Percentiles rank a stretch among this genome's conserved stretches.
These are phyloP conservation scores for Lignosus rhinocerotis DNA, from an alignment of 1,284 basidiomycete species.

Conservation along the genomic window DNA sequence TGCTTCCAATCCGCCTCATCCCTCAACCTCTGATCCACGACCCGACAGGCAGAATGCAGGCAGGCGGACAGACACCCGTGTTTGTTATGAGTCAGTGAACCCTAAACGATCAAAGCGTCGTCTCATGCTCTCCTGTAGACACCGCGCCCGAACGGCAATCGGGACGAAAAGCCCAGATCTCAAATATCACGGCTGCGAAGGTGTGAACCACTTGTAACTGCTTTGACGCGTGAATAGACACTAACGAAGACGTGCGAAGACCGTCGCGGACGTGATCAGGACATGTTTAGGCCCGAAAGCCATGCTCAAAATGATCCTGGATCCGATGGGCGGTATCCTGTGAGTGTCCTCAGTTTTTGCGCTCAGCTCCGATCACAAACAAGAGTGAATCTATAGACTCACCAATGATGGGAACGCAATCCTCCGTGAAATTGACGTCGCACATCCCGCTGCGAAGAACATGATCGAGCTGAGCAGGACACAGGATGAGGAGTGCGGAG, in stretches of 20 bases:
- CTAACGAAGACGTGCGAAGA: conserved; percentile 47
- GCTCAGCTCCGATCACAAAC: background rate
- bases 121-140: conserved; percentile 50
- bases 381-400: conserved; percentile 50
- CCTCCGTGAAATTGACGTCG: conserved; percentile 95
- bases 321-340: conserved; percentile 97
- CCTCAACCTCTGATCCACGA: background rate
- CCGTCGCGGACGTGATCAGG: conserved; percentile 97
- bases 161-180: conserved; percentile 94
- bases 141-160: conserved; percentile 91
- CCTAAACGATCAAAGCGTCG: no score
- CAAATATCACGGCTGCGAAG: conserved; percentile 97
- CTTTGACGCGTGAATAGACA: background rate
- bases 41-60: conserved; percentile 37
- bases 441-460: conserved; percentile 97
- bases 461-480: conserved; percentile 99
- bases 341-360: conserved; percentile 41
- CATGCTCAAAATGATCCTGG: conserved; percentile 99
- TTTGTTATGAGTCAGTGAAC: conserved; percentile 68
- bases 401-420: conserved; percentile 99
- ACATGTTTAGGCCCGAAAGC: conserved; percentile 97
- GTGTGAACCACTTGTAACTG: conserved; percentile 41
- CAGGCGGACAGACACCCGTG: conserved; percentile 63
- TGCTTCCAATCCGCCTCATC: background rate
- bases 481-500: conserved; percentile 98